Conservation (phyloP, 129 eudicot genomes). For the Tagetes patula region DNA sequence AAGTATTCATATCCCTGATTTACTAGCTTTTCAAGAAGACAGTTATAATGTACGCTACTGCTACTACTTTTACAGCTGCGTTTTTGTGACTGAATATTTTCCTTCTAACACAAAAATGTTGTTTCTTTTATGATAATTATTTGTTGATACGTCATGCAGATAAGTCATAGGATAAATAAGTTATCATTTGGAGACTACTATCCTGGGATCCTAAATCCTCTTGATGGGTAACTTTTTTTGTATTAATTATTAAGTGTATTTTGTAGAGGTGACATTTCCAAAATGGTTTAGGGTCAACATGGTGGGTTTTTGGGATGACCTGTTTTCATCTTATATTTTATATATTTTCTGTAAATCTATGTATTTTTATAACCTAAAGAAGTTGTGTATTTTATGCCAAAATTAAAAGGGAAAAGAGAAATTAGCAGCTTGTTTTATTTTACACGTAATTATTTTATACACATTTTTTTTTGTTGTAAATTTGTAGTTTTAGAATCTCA, state of each 20-base stretch:
- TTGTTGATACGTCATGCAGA: slow-evolving; percentile 50
- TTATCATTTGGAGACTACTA: slow-evolving; percentile 77
- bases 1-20: slow-evolving; percentile 52
- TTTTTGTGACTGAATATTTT: neutral
- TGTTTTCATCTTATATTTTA: neutral
- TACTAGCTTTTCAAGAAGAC: slow-evolving; percentile 63
- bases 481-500: neutral
- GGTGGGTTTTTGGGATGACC: neutral
- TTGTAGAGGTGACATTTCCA: neutral
- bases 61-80: neutral
- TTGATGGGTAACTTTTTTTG: slow-evolving; percentile 68
- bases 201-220: slow-evolving; percentile 92
- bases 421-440: neutral
- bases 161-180: slow-evolving; percentile 86
- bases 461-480: neutral
- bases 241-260: neutral
- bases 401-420: neutral
- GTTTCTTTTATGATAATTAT: neutral
- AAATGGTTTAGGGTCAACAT: neutral
- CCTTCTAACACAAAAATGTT: slow-evolving; percentile 1
- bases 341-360: neutral
- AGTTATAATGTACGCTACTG: slow-evolving; percentile 62
- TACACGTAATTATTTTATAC: neutral
- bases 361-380: neutral
- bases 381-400: neutral